Conservation (phyloP, 805 yeast species). For the Candida endomychidarum region DNA sequence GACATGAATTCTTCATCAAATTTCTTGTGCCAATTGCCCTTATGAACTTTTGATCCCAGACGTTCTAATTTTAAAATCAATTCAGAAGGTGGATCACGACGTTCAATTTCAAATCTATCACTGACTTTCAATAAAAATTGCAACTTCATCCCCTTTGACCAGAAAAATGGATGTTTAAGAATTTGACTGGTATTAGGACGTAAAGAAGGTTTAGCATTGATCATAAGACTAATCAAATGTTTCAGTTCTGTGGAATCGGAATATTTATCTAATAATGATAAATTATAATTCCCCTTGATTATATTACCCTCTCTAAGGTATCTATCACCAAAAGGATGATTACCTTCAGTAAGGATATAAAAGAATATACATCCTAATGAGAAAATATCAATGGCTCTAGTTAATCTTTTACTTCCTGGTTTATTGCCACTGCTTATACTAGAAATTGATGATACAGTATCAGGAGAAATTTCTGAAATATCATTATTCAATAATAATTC, state of each 20-base stretch:
- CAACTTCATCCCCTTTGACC: conserved; percentile 71
- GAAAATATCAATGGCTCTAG: conserved; percentile 90
- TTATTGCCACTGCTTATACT: conserved; percentile 16
- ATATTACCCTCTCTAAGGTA: conserved; percentile 88
- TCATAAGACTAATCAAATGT: conserved; percentile 74
- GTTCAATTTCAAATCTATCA: conserved; percentile 85
- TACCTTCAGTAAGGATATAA: conserved; percentile 78
- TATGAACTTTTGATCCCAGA: conserved; percentile 47
- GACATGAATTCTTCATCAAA: conserved; percentile 75
- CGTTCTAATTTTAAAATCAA: conserved; percentile 56
- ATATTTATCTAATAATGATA: conserved; percentile 45
- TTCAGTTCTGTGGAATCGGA: conserved; percentile 60
- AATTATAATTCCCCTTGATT: conserved; percentile 58
- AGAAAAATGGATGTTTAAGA: conserved; percentile 84
- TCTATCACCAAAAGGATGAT: conserved; percentile 94
- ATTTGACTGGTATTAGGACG: conserved; percentile 74
- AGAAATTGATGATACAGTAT: conserved; percentile 30
- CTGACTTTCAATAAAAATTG: conserved; percentile 85
- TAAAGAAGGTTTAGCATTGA: conserved; percentile 57
- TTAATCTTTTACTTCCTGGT: conserved; percentile 52
- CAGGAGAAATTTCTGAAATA: conserved; percentile 39
- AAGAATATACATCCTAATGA: conserved; percentile 93
- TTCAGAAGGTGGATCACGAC: conserved; percentile 73
- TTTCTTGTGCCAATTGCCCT: conserved; percentile 72
- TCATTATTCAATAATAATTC: conserved; percentile 58